Evolutionary conservation across 352 stramenopile genomes (phyloP).

Genomic region (Globisporangium sylvaticum): DNA sequence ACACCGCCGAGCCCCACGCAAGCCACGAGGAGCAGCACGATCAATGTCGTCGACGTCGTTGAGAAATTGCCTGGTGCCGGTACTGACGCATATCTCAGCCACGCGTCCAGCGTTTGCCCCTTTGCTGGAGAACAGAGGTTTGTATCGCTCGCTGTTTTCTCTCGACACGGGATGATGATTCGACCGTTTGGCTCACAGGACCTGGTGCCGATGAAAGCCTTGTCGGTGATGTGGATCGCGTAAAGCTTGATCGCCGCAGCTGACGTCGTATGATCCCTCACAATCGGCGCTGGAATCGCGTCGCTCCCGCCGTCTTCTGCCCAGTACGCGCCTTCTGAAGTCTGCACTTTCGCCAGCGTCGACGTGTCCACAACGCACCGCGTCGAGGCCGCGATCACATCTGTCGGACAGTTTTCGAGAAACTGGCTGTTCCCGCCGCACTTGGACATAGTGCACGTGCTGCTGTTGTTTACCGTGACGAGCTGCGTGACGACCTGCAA

Average conservation of each 20-base stretch:
- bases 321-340: slow-evolving; percentile 43
- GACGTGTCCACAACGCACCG: slow-evolving; percentile 41
- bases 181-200: slow-evolving; percentile 48
- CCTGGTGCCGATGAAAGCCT: slow-evolving; percentile 34
- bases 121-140: slow-evolving; percentile 34
- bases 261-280: slow-evolving; percentile 40
- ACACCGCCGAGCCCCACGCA: slow-evolving; percentile 28
- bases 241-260: slow-evolving; percentile 32
- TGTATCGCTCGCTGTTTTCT: slow-evolving; percentile 38
- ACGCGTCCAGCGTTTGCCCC: slow-evolving; percentile 49
- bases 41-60: slow-evolving; percentile 43
- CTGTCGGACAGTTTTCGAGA: slow-evolving; percentile 30
- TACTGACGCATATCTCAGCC: slow-evolving; percentile 40
- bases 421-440: slow-evolving; percentile 57
- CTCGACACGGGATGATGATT: slow-evolving; percentile 68
- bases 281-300: slow-evolving; percentile 40
- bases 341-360: slow-evolving; percentile 25
- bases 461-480: slow-evolving; percentile 10
- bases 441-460: slow-evolving; percentile 21
- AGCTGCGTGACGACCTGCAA: slow-evolving; percentile 31
- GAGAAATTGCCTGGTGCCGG: slow-evolving; percentile 44
- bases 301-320: slow-evolving; percentile 55
- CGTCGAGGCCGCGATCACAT: slow-evolving; percentile 29
- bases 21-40: slow-evolving; percentile 35
- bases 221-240: slow-evolving; percentile 52